Conservation (phyloP, 2,329 filamentous ascomycete species). For the Exophiala aquamarina region DNA sequence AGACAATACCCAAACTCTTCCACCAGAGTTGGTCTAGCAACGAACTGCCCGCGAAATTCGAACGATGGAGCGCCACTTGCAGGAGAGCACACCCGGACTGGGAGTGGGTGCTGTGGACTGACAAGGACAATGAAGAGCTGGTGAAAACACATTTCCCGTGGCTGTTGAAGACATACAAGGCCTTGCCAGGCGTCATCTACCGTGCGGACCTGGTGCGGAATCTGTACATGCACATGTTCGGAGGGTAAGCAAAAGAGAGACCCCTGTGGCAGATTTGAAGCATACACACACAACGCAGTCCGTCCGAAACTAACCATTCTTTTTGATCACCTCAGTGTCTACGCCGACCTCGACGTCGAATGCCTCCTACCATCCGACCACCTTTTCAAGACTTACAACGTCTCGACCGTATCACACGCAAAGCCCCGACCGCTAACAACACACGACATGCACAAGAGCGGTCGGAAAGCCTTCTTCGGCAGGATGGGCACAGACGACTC, state of each 20-base stretch:
- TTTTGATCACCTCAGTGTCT: constrained; percentile 28
- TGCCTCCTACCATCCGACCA: constrained; percentile 32
- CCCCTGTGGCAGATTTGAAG: too few species aligned
- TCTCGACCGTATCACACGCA: constrained; percentile 19
- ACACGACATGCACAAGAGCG: constrained; percentile 15
- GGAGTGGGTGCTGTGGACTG: constrained; percentile 41
- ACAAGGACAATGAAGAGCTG: constrained; percentile 37
- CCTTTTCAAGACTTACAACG: constrained; percentile 29
- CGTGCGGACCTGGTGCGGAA: constrained; percentile 35
- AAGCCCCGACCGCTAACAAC: constrained; percentile 13
- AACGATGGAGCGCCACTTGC: constrained; percentile 35
- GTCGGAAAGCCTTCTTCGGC: constrained; percentile 32
- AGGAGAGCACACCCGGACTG: constrained; percentile 33
- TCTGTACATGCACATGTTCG: constrained; percentile 40
- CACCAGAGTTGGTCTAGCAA: constrained; percentile 29
- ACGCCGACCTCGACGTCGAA: constrained; percentile 36
- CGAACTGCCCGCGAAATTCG: constrained; percentile 28
- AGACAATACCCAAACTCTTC: constrained; percentile 26
- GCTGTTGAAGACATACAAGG: constrained; percentile 32
- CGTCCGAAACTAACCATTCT: not conserved
- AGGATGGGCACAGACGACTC: constrained; percentile 34
- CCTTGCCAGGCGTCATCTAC: constrained; percentile 34
- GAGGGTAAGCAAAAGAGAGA: constrained; percentile 29
- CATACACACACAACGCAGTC: not conserved
- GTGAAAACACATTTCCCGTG: constrained; percentile 35